Base-by-base conservation (phyloP, 2,329 filamentous ascomycete species). In the Bipolaris gigantea region DNA sequence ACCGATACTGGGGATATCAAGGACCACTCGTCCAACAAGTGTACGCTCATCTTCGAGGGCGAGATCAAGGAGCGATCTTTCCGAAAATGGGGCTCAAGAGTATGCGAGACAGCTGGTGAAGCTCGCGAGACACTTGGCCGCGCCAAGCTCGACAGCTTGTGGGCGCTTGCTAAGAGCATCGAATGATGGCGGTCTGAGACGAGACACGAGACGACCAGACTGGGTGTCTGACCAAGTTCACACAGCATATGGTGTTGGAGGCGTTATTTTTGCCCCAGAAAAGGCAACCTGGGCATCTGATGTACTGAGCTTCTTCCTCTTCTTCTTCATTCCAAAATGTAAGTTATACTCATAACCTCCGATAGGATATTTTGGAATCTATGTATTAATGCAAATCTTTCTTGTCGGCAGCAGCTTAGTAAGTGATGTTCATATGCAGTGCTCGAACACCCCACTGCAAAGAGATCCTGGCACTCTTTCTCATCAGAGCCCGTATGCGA, bases 111-210 rank as follows among this genome's bases (percentile, higher is more conserved):
- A 2, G 94, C 99, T 72, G 84, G 87, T 10, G 89, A 95, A 70
- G 94, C 93, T 5, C 88, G 90, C 71, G 91, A 96, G 64, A 82
- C 87, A 19, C 76, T 99, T 58, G 78, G 85, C 11, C 84, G 91
- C 63, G 85, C 86, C 5, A 97, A 96, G 80, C 89, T 97, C 83
- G 93, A 97, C 66, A 96, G 89, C 66, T 93, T 99, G 69, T 99
- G 94, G 94, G 88, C 88, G 9, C 77, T 94, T 64, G 93, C 92
- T 0, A 96, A 95, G 80, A 90, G 70, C 44, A 60, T 66, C 30
- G 64, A 67, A 27, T 63, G 40, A 59, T n/a, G 19, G 23, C 11
- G 8, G 16, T 9, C 27, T 19, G 25, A 19, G 10, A 18, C 40
- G 40, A 42, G n/a, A 19, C 27, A 13, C 19, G 9, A 30, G 9